These are phyloP conservation scores for Croton laevigatus DNA, from an alignment of 441 rosid genomes.

Conservation along the genomic window DNA sequence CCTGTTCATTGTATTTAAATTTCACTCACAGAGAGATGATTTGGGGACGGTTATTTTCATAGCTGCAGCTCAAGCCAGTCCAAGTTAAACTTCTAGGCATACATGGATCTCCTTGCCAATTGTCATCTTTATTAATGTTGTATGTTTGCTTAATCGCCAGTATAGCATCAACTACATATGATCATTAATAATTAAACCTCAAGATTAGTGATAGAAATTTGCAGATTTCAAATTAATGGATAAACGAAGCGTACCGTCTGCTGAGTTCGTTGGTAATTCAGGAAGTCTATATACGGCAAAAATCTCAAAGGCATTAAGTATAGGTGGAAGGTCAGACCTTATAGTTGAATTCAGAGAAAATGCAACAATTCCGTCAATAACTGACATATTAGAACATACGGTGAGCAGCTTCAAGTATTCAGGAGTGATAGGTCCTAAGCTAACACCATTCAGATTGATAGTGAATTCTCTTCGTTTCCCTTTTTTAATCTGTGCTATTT, in stretches of 20 bases:
- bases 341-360: constrained; percentile 13
- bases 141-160: constrained; percentile 23
- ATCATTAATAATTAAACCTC: background rate
- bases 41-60: constrained; percentile 18
- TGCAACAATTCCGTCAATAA: background rate
- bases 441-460: background rate
- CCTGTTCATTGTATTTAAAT: background rate
- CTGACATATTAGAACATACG: background rate
- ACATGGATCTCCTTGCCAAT: constrained; percentile 47
- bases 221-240: background rate
- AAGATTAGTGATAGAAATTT: too few relatives aligned
- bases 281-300: background rate
- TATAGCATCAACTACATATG: constrained; percentile 28
- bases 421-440: constrained; percentile 2
- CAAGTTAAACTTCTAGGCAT: constrained; percentile 26
- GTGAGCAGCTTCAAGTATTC: constrained; percentile 16
- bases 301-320: constrained; percentile 30
- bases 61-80: constrained; percentile 35
- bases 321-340: constrained; percentile 25
- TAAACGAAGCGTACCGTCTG: constrained; percentile 21
- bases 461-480: constrained; percentile 8
- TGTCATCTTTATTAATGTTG: constrained; percentile 1
- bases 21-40: constrained; percentile 31
- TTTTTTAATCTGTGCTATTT: background rate
- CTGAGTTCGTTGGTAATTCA: constrained; percentile 6